A percentile compares a stretch with the other conserved stretches of the same genome.
phyloP scores from a whole-genome alignment of 768 basidiomycete genomes.

The Serpula lacrymans region DNA sequence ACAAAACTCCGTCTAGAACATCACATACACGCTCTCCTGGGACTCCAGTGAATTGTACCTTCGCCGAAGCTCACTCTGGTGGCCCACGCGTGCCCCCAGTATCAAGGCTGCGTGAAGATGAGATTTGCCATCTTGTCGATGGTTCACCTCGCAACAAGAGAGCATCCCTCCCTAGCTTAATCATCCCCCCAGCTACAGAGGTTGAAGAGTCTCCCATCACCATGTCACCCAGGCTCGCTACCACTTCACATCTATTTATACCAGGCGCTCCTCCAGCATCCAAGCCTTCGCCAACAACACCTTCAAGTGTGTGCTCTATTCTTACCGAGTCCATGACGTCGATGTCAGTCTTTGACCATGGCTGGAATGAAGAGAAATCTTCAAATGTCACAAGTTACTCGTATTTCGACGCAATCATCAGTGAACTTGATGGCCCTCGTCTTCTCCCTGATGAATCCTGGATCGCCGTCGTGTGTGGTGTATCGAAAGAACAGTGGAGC shows the following conservation, averaged over 20 bases:
- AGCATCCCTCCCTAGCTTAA: no score
- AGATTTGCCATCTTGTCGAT: no score
- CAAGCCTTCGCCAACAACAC: conserved; percentile 22
- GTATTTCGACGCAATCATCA: conserved; percentile 2
- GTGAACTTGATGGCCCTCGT: conserved; percentile 28
- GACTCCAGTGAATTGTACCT: no score
- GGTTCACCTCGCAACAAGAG: no score
- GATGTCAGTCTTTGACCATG: background rate
- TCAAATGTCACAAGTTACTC: background rate
- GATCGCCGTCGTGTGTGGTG: conserved; percentile 80
- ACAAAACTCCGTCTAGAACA: conserved; percentile 28
- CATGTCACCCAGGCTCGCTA: conserved; percentile 34
- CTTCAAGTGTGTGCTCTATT: background rate
- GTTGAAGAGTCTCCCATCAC: no score
- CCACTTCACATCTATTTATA: conserved; percentile 53
- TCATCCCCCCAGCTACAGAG: no score
- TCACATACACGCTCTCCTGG: conserved; percentile 1
- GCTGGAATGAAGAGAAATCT: background rate
- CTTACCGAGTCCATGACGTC: background rate
- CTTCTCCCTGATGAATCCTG: conserved; percentile 67
- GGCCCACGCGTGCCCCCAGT: background rate
- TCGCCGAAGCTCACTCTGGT: background rate
- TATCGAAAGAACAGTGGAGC: conserved; percentile 55
- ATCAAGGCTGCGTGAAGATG: background rate
- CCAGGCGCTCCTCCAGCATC: conserved; percentile 55